Base-by-base conservation (phyloP, 768 basidiomycete genomes). In the Sporobolomyces phaffii region DNA sequence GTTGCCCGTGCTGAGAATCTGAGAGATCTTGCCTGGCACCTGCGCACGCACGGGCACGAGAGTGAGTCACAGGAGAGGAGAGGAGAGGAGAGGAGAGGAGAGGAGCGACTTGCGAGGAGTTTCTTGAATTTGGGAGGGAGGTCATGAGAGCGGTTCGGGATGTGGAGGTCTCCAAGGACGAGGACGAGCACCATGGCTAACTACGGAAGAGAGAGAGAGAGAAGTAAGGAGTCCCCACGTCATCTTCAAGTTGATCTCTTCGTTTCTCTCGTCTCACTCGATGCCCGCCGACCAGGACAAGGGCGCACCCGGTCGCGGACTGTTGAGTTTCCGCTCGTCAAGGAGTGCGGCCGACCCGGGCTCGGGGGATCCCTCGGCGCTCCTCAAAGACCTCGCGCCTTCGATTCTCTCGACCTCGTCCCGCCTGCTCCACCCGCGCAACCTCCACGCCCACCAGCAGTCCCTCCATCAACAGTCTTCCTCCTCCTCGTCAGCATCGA, bases 51-150 rank as follows among this genome's bases (percentile, higher is more conserved):
- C 38, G 44, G 11, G 29, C 7, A 24, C 26, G 13, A 11, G 36
- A n/a, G 24, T 11, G 45, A n/a, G 40, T 36, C 22, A 34, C 44
- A 26, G 22, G 60, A 52, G 56, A 47, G 13, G 56, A 17, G 11
- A 5, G 22, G 18, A 33, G 43, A 28, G 28, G 20, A 28, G n/a
- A 44, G n/a, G 14, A 60, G 31, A 48, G 29, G n/a, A 36, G 34
- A 29, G 31, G 17, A 5, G 51, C 48, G 43, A 20, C 79, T 26
- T 38, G 85, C 84, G 5, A 99, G 82, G 1, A 98, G 86, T 76
- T 97, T 96, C 81, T 94, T 93, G 81, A 99, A 99, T 80, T 97
- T 97, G 18, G 85, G 81, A 0, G 96, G 93, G 13, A 99, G 84
- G 75, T 96, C 96, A 77, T 96, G 90, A 11, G 65, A 77, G 13